Evolutionary conservation across 768 basidiomycete species (phyloP), one percentile per base, ranked within the genome.

Genomic region (Filobasidium wieringae): DNA sequence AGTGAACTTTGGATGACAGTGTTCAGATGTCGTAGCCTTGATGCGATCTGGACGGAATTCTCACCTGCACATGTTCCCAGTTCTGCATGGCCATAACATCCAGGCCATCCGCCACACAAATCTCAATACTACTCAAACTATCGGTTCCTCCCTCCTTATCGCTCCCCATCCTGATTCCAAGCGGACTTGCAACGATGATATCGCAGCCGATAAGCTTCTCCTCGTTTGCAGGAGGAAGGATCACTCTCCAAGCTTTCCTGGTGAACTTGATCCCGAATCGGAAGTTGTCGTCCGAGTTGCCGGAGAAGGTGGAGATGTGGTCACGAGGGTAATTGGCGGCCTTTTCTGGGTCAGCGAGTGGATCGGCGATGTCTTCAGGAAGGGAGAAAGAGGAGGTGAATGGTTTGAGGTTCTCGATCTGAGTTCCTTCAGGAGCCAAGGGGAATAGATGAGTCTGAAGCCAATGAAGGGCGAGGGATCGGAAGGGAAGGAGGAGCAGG

Each of bases 231-330:
- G 72, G 72, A 47, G 66, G 65, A 62, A 73, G 66, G 39, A 73
- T 68, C 7, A 73, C 63, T 36, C 72, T 63, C 72, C 95, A 81
- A 54, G 82, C 89, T 76, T 92, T 96, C 69, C 83, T 78, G 8
- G 91, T 97, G 70, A 97, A 72, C 76, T 97, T 97, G 61, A 96
- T 75, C 0, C 95, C 95, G 31, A 95, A 77, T 60, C 90, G 77
- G 72, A 99, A 97, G 65, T 83, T 88, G 70, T 99, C 95, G 67
- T 99, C 95, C 29, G 91, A 80, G 68, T 99, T 99, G n/a, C 95
- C 95, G 64, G 82, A 82, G 79, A 97, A 96, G 54, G 81, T 92
- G 64, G 89, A 88, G 9, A 93, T 81, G 67, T 99, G 93, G 68
- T 97, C 95, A 14, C 72, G 68, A 1, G 93, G 86, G 71, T 92